These are phyloP conservation scores for Rhodosporidiobolus sp. DNA, from an alignment of 768 basidiomycete species.

Conservation along the genomic window DNA sequence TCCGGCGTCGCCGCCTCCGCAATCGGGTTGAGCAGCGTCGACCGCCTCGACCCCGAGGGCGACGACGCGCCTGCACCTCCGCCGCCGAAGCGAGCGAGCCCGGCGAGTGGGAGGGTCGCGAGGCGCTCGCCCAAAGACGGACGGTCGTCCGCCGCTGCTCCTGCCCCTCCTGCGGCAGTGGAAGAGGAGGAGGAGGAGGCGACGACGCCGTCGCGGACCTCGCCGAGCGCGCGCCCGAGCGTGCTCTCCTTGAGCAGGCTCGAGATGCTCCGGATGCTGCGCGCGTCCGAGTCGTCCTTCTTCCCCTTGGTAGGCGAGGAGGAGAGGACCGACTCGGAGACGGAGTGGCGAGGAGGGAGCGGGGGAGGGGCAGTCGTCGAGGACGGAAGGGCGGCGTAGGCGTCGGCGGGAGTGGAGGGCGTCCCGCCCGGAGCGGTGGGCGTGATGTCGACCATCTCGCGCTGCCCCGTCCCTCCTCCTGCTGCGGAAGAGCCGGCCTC, in stretches of 20 bases:
- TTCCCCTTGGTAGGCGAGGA: not conserved
- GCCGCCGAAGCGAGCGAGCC: constrained; percentile 51
- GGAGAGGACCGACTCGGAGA: not conserved
- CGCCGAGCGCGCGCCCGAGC: constrained; percentile 14
- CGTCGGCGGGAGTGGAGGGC: not conserved
- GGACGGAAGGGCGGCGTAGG: constrained; percentile 1
- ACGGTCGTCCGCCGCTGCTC: constrained; percentile 50
- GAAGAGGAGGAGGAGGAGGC: no score
- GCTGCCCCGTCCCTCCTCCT: constrained; percentile 40
- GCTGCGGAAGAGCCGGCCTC: constrained; percentile 42
- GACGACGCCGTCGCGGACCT: constrained; percentile 13
- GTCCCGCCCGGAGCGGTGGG: constrained; percentile 2
- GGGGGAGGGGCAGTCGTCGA: constrained; percentile 30
- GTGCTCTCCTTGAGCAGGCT: constrained; percentile 24
- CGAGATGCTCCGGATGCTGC: constrained; percentile 71
- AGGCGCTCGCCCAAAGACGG: constrained; percentile 78
- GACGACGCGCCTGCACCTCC: constrained; percentile 18
- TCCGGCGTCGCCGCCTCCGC: constrained; percentile 49
- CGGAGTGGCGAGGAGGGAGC: not conserved
- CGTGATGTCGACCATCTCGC: constrained; percentile 43
- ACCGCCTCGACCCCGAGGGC: constrained; percentile 12
- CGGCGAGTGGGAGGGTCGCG: constrained; percentile 60
- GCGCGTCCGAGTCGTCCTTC: constrained; percentile 56
- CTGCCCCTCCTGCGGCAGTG: not conserved
- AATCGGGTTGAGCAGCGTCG: constrained; percentile 13